phyloP scores from a whole-genome alignment of 768 basidiomycete genomes.

The Rhodotorula paludigena region DNA sequence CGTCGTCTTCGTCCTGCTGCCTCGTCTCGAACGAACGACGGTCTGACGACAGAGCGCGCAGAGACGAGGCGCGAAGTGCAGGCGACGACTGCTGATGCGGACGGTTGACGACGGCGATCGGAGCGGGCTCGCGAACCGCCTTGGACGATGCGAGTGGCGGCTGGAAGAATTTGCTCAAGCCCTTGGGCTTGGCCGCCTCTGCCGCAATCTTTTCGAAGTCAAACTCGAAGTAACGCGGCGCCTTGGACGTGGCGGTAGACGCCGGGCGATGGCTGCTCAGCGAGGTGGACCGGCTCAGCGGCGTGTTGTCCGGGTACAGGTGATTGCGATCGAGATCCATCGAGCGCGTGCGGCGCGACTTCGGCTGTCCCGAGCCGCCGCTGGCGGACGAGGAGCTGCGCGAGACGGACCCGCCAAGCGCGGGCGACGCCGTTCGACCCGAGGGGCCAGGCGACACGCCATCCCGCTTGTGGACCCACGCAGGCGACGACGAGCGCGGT shows the following conservation, averaged over 20 bases:
- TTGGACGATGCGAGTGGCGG: constrained; percentile 25
- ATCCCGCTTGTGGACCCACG: constrained; percentile 9
- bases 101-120: not conserved
- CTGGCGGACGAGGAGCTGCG: not conserved
- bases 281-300: constrained; percentile 14
- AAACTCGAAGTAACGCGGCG: not conserved
- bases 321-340: constrained; percentile 11
- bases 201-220: constrained; percentile 11
- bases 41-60: not conserved
- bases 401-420: not conserved
- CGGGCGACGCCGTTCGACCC: not conserved
- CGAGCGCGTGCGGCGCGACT: constrained; percentile 15
- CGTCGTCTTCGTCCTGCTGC: constrained; percentile 6
- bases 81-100: no score
- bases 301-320: constrained; percentile 1
- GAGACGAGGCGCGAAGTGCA: not conserved
- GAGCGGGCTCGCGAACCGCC: not conserved
- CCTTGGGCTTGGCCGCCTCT: not conserved
- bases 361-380: not conserved
- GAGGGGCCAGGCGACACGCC: not conserved
- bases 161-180: constrained; percentile 13
- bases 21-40: not conserved
- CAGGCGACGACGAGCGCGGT: not conserved
- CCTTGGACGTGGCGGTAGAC: not conserved
- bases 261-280: not conserved